phyloP scores from a whole-genome alignment of 2,329 filamentous ascomycete genomes.

The Tolypocladium nubicola region DNA sequence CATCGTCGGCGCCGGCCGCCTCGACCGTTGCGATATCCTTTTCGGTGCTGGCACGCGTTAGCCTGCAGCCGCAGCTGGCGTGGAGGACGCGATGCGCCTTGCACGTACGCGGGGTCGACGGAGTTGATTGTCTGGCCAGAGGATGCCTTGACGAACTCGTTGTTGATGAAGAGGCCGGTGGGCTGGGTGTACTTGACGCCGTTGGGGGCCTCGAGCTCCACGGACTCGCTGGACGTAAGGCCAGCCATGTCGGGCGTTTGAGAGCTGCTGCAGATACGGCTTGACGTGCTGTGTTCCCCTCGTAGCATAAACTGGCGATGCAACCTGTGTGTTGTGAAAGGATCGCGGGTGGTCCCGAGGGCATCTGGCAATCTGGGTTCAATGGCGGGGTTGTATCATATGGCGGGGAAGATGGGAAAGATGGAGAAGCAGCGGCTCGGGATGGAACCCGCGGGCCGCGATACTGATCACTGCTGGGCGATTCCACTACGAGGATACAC shows the following conservation, averaged over 20 bases:
- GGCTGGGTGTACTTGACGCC: constrained; percentile 57
- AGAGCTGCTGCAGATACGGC: neutral
- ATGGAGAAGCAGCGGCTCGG: neutral
- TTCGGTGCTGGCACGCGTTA: constrained; percentile 21
- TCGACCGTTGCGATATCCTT: constrained; percentile 20
- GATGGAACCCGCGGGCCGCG: neutral
- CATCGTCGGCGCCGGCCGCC: constrained; percentile 16
- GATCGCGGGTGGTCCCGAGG: neutral
- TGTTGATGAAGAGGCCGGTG: constrained; percentile 67
- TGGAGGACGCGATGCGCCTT: neutral
- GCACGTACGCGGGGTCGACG: constrained; percentile 39
- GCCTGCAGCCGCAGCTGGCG: neutral
- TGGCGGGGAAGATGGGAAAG: neutral
- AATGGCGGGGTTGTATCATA: neutral
- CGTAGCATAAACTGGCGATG: neutral
- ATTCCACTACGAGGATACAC: neutral
- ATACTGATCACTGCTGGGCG: neutral
- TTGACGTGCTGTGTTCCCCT: neutral
- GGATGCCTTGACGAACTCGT: constrained; percentile 56
- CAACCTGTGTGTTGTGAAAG: too few species aligned
- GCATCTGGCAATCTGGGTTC: neutral
- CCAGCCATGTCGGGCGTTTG: neutral
- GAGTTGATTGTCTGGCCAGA: constrained; percentile 44
- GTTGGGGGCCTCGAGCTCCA: constrained; percentile 34
- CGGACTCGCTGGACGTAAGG: neutral